Evolutionary conservation across 441 rosid genomes (phyloP).

Genomic region (Erodium texanum): DNA sequence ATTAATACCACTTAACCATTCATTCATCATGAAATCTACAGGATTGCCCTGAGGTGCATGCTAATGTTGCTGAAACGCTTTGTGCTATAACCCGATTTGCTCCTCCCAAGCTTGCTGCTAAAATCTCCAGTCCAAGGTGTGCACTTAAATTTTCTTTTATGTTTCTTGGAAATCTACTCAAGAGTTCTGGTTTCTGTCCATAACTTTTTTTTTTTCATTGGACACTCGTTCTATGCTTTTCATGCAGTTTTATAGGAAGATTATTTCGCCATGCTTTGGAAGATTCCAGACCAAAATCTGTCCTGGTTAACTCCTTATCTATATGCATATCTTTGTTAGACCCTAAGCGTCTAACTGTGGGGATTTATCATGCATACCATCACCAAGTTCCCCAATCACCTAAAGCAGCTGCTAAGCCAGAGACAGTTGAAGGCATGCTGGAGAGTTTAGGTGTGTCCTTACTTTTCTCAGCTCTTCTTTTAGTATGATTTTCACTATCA

Average conservation of each 20-base stretch:
- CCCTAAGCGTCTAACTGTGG: conserved; percentile 68
- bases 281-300: conserved; percentile 82
- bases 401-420: conserved; percentile 45
- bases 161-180: not conserved
- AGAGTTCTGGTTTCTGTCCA: not conserved
- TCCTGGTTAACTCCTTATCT: conserved; percentile 74
- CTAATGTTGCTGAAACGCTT: conserved; percentile 82
- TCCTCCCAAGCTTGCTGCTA: conserved; percentile 71
- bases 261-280: conserved; percentile 77
- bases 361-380: conserved; percentile 51
- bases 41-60: conserved; percentile 91
- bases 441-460: conserved; percentile 62
- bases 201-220: not conserved
- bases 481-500: not conserved
- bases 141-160: conserved; percentile 12
- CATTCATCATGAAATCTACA: conserved; percentile 20
- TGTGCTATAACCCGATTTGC: conserved; percentile 82
- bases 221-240: conserved; percentile 10
- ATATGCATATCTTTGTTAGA: conserved; percentile 87
- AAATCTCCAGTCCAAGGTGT: conserved; percentile 74
- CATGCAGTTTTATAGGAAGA: conserved; percentile 61
- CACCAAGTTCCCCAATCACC: conserved; percentile 60
- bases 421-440: conserved; percentile 83
- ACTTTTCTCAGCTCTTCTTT: not conserved
- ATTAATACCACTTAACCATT: conserved; percentile 2